Percentiles rank a stretch among this genome's conserved stretches.
Evolutionary conservation across 345 rosid genomes (phyloP).

Genomic region (Salix arbutifolia): DNA sequence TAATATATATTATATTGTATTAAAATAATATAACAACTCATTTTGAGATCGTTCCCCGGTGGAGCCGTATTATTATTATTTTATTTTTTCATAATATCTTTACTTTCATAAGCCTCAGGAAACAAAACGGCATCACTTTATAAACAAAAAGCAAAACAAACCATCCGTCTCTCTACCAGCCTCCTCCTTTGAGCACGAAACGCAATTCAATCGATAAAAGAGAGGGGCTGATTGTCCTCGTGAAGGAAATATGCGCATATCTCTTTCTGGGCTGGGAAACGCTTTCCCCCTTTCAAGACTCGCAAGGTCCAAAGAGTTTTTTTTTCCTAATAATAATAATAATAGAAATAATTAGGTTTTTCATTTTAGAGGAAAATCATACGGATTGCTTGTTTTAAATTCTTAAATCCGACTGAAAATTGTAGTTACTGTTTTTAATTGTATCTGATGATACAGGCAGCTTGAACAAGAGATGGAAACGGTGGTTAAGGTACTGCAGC

Average conservation of each 20-base stretch:
- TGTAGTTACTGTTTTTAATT: not conserved
- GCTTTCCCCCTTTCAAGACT: conserved; percentile 58
- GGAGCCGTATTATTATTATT: conserved; percentile 34
- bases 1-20: no score
- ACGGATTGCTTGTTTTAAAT: not conserved
- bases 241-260: conserved; percentile 26
- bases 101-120: not conserved
- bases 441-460: conserved; percentile 38
- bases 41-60: conserved; percentile 83
- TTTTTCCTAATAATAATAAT: no score
- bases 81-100: not conserved
- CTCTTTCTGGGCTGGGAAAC: conserved; percentile 41
- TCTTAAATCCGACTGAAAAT: not conserved
- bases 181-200: not conserved
- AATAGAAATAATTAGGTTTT: no score
- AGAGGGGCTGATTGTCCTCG: not conserved
- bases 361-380: no score
- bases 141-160: not conserved
- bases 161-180: not conserved
- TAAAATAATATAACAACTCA: no score
- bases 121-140: not conserved
- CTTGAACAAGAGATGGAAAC: conserved; percentile 82
- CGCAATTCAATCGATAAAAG: not conserved
- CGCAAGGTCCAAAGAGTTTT: conserved; percentile 37
- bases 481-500: conserved; percentile 73